These are phyloP conservation scores for Salvia sclarea DNA, from an alignment of 305 asterid species.

Conservation along the genomic window DNA sequence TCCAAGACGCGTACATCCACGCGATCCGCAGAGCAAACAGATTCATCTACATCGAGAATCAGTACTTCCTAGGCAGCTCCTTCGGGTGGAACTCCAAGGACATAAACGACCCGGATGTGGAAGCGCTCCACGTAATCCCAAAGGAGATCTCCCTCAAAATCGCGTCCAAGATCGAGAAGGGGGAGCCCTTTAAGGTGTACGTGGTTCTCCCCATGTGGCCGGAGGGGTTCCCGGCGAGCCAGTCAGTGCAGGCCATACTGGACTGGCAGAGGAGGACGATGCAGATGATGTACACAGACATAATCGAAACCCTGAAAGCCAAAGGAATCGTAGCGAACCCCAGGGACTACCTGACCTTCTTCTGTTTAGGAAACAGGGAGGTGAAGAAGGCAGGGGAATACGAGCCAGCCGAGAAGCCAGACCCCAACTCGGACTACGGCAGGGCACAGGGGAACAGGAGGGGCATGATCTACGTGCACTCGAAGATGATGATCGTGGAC, in stretches of 20 bases:
- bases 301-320: conserved; percentile 36
- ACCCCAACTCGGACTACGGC: conserved; percentile 36
- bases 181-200: conserved; percentile 49
- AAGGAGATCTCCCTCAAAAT: conserved; percentile 53
- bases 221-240: conserved; percentile 51
- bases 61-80: conserved; percentile 59
- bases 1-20: conserved; percentile 55
- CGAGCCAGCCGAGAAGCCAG: conserved; percentile 47
- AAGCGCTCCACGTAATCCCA: conserved; percentile 49
- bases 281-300: conserved; percentile 56
- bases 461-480: conserved; percentile 59
- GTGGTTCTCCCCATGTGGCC: conserved; percentile 62
- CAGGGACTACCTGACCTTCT: conserved; percentile 53
- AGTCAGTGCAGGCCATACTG: conserved; percentile 52
- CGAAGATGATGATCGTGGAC: conserved; percentile 53
- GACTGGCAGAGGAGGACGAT: conserved; percentile 60
- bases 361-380: conserved; percentile 61
- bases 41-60: conserved; percentile 58
- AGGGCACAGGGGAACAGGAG: conserved; percentile 53
- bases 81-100: conserved; percentile 44
- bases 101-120: conserved; percentile 39
- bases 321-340: conserved; percentile 49
- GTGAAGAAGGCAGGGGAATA: conserved; percentile 44
- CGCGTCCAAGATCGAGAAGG: conserved; percentile 48
- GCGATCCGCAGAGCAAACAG: conserved; percentile 55